These are phyloP conservation scores for Yamadazyma akitaensis DNA, from an alignment of 805 yeast genomes.

Conservation along the genomic window DNA sequence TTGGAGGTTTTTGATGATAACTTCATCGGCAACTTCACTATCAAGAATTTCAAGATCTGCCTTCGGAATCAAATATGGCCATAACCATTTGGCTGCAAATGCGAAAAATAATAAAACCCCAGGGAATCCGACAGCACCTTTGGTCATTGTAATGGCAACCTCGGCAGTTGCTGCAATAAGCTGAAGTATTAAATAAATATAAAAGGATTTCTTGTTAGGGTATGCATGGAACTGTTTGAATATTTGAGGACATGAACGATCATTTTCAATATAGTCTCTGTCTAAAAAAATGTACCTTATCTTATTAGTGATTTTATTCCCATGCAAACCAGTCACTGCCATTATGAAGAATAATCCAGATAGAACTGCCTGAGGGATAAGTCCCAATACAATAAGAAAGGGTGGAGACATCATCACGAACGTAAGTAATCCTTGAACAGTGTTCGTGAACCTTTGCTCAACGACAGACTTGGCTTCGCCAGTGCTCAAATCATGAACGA, in stretches of 20 bases:
- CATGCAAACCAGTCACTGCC: conserved; percentile 79
- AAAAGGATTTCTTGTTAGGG: conserved; percentile 45
- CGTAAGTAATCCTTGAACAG: conserved; percentile 78
- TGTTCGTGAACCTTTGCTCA: conserved; percentile 85
- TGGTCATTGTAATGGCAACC: conserved; percentile 79
- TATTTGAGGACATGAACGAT: conserved; percentile 35
- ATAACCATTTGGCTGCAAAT: conserved; percentile 53
- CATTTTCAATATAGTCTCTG: conserved; percentile 31
- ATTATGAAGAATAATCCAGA: conserved; percentile 91
- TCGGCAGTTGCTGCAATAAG: conserved; percentile 73
- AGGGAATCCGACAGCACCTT: conserved; percentile 94
- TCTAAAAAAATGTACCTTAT: conserved; percentile 65
- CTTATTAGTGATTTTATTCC: conserved; percentile 60
- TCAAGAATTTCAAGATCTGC: conserved; percentile 66
- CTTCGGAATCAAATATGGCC: conserved; percentile 60
- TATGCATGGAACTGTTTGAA: conserved; percentile 28
- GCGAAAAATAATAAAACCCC: conserved; percentile 73
- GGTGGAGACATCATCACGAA: conserved; percentile 91
- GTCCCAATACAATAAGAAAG: conserved; percentile 69
- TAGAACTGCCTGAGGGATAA: conserved; percentile 88
- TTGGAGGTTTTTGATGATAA: conserved; percentile 46
- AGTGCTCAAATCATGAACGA: conserved; percentile 46
- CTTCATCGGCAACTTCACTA: conserved; percentile 57
- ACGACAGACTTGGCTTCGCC: conserved; percentile 57
- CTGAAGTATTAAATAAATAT: conserved; percentile 55